These are phyloP conservation scores for Phaeotremella skinneri DNA, from an alignment of 768 basidiomycete species.

Conservation along the genomic window DNA sequence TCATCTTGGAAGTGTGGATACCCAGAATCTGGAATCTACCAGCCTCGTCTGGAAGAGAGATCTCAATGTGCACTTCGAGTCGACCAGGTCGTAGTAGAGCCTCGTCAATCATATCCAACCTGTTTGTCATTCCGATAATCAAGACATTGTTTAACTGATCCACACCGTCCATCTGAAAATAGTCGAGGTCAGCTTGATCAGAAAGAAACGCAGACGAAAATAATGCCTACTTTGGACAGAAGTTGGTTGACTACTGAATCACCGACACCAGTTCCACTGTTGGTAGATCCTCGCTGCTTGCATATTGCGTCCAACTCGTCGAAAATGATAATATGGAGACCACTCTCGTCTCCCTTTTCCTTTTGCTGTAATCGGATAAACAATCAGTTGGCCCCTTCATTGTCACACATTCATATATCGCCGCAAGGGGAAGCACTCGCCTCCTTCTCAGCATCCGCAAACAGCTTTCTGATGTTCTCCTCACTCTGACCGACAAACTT, in stretches of 20 bases:
- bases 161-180: constrained; percentile 99
- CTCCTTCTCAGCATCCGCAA: constrained; percentile 98
- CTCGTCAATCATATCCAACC: constrained; percentile 97
- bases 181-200: background rate
- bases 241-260: constrained; percentile 98
- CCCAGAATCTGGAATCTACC: constrained; percentile 89
- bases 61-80: constrained; percentile 99
- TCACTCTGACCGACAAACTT: constrained; percentile 97
- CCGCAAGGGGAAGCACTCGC: constrained; percentile 52
- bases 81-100: constrained; percentile 95
- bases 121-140: constrained; percentile 99
- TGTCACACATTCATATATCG: background rate
- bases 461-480: constrained; percentile 96
- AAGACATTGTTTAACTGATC: constrained; percentile 98
- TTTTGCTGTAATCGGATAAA: constrained; percentile 67
- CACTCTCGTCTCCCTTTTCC: constrained; percentile 94
- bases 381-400: no score
- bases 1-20: constrained; percentile 96
- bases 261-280: constrained; percentile 91
- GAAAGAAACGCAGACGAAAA: no score
- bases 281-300: constrained; percentile 94
- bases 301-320: constrained; percentile 98
- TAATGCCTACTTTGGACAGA: constrained; percentile 82
- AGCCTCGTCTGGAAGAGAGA: constrained; percentile 89
- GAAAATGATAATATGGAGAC: constrained; percentile 98